These are phyloP conservation scores for Fusarium verticillioides DNA, from an alignment of 2,329 filamentous ascomycete genomes.

Conservation along the genomic window DNA sequence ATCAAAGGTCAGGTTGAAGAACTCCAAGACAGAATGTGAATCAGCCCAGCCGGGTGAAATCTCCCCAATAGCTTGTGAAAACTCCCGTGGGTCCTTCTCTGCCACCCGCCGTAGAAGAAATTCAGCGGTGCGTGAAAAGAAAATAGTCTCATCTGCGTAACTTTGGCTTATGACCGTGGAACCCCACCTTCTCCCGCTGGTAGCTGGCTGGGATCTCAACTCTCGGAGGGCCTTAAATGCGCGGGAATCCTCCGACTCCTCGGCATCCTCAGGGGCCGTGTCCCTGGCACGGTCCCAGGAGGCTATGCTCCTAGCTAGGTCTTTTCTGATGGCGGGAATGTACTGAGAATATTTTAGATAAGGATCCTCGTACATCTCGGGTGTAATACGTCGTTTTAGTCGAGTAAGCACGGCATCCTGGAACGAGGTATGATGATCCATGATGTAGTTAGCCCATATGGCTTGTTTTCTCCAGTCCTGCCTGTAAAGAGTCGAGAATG, in stretches of 20 bases:
- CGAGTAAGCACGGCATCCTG: not conserved
- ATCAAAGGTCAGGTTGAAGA: not conserved
- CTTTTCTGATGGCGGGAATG: not conserved
- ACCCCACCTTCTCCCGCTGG: not conserved
- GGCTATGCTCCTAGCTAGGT: fast-evolving
- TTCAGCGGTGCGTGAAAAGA: not conserved
- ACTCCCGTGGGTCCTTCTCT: not conserved
- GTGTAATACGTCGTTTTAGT: not conserved
- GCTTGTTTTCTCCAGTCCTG: not conserved
- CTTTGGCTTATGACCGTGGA: not conserved
- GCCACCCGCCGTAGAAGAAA: not conserved
- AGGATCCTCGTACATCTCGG: not conserved
- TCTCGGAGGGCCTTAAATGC: not conserved
- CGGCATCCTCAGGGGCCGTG: too few species aligned
- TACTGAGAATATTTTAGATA: not conserved
- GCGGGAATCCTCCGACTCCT: too few species aligned
- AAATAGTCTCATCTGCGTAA: not conserved
- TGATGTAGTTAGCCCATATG: fast-evolving
- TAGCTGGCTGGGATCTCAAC: not conserved
- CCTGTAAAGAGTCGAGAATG: not conserved
- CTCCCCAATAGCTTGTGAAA: not conserved
- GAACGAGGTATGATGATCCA: fast-evolving
- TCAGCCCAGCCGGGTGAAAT: not conserved
- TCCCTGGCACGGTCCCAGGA: not conserved
- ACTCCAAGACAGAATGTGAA: not conserved